Evolutionary conservation across 345 rosid genomes (phyloP), one percentile per base, ranked within the genome.

Genomic region (Citrus mangshanensis): DNA sequence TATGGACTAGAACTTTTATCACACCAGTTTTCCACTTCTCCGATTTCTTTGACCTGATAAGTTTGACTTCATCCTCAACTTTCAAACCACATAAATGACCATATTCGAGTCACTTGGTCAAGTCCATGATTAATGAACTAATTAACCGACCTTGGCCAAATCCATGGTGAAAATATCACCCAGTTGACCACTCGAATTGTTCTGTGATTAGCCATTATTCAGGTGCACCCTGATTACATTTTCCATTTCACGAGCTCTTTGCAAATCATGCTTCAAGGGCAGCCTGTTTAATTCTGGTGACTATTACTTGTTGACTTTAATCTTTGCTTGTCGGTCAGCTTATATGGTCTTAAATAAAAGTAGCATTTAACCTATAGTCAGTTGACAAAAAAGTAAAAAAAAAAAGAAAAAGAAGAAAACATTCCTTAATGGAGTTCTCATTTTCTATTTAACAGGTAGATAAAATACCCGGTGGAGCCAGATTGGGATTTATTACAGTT

Each of bases 401-500:
- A 16, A 12, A 34, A 35, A 10, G 9, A 38, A 19, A 21, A 9
- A 7, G 38, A 37, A 37, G 5, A 34, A 34, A 34, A 38, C 1
- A 13, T 21, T 24, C 4, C 58, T 62, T 40, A 63, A 0, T 74
- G 12, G 40, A 32, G 60, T 42, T 6, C 14, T 2, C 18, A 67
- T 27, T 64, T 78, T 82, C 73, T 40, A 72, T 79, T 42, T 55
- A 78, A 79, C 89, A 93, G 98, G 90, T 93, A 12, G 97, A 93
- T 77, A 92, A 88, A 84, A 87, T 92, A 84, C 77, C 88, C 9
- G 91, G 95, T 18, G 97, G 97, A 85, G 98, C 90, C 9, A 88
- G 99, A 81, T 80, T 95, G 85, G 97, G 95, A 64, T 95, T 95
- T 81, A 91, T 89, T 28, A 86, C 91, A 35, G 82, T 93, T 72